Evolutionary conservation across 2,329 filamentous ascomycete genomes (phyloP).

Genomic region (Pseudogymnoascus sp.): DNA sequence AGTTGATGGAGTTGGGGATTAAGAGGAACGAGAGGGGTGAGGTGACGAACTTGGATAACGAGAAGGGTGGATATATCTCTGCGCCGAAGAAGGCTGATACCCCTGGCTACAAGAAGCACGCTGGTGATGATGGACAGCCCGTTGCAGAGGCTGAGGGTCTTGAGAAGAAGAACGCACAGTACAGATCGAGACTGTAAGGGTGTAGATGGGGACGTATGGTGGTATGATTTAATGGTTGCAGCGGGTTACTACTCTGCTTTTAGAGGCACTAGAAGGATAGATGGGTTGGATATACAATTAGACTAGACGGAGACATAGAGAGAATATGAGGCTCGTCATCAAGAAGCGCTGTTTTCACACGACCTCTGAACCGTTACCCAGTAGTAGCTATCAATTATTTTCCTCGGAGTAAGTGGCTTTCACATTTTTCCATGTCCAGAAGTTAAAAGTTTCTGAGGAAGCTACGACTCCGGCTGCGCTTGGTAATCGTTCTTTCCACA

Average conservation of each 20-base stretch:
- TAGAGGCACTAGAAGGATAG: not conserved
- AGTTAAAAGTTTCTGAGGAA: too few species aligned
- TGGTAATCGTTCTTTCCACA: too few species aligned
- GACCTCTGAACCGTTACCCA: not conserved
- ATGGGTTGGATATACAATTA: conserved; percentile 9
- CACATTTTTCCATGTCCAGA: too few species aligned
- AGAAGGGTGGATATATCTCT: conserved; percentile 46
- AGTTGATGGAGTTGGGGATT: conserved; percentile 54
- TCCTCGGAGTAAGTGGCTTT: too few species aligned
- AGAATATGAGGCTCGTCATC: conserved; percentile 10
- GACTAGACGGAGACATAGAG: conserved; percentile 12
- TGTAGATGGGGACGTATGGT: conserved; percentile 20
- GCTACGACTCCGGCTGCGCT: too few species aligned
- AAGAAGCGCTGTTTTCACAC: not conserved
- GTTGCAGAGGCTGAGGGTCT: conserved; percentile 28
- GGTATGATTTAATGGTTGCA: conserved; percentile 20
- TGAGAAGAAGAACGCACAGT: conserved; percentile 20
- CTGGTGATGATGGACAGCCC: conserved; percentile 28
- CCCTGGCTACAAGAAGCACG: conserved; percentile 28
- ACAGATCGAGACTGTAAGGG: conserved; percentile 33
- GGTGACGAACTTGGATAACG: conserved; percentile 49
- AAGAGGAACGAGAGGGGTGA: conserved; percentile 43
- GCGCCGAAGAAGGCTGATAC: conserved; percentile 46
- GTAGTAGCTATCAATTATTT: not conserved
- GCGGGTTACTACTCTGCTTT: conserved; percentile 3